Conservation (phyloP, 2,329 filamentous ascomycete species). For the Aspergillus eucalypticola region DNA sequence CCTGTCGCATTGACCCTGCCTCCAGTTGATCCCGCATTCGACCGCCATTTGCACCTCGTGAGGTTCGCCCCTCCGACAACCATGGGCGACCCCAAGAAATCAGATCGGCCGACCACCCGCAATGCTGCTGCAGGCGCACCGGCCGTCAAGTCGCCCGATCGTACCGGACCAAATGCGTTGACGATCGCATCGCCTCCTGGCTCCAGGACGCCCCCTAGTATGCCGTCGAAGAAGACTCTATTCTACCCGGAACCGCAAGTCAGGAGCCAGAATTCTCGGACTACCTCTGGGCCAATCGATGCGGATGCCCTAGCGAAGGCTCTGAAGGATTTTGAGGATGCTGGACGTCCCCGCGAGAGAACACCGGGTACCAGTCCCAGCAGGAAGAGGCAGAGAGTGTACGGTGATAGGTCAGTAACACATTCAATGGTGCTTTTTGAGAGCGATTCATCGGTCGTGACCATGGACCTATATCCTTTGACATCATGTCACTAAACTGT, state of each 20-base stretch:
- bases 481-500: slow-evolving; percentile 10
- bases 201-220: slow-evolving; percentile 62
- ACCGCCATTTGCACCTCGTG: slow-evolving; percentile 17
- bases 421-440: not conserved
- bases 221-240: slow-evolving; percentile 49
- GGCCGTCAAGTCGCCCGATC: slow-evolving; percentile 24
- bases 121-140: slow-evolving; percentile 21
- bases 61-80: slow-evolving; percentile 11
- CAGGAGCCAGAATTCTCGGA: slow-evolving; percentile 29
- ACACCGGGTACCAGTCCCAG: slow-evolving; percentile 67
- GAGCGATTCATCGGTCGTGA: not conserved
- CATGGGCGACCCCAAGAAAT: slow-evolving; percentile 27
- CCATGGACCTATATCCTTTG: not conserved
- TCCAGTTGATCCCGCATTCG: slow-evolving; percentile 15
- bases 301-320: slow-evolving; percentile 61
- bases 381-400: slow-evolving; percentile 67
- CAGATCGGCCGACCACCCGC: slow-evolving; percentile 21
- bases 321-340: slow-evolving; percentile 62
- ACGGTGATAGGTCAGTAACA: slow-evolving; percentile 60
- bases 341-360: slow-evolving; percentile 59
- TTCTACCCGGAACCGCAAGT: slow-evolving; percentile 34
- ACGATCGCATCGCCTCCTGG: slow-evolving; percentile 54
- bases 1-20: slow-evolving; percentile 24
- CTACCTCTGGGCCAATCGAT: slow-evolving; percentile 57
- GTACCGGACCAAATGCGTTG: slow-evolving; percentile 24